These are phyloP conservation scores for Plasmopara muralis DNA, from an alignment of 352 stramenopile species.

Conservation along the genomic window DNA sequence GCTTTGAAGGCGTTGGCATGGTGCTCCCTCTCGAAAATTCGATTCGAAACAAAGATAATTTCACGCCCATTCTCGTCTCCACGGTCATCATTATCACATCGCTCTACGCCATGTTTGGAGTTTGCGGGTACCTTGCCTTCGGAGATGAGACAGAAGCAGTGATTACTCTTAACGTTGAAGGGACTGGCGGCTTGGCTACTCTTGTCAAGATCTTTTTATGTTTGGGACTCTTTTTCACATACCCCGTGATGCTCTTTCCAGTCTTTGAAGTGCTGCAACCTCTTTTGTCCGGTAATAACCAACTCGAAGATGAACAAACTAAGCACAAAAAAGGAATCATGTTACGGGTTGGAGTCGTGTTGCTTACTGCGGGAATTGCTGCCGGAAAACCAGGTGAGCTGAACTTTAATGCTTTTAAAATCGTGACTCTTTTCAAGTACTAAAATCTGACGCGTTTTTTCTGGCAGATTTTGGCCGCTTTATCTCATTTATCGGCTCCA, in stretches of 20 bases:
- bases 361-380: conserved; percentile 73
- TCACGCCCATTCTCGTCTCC: conserved; percentile 58
- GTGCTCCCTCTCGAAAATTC: conserved; percentile 85
- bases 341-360: conserved; percentile 56
- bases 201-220: conserved; percentile 86
- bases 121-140: conserved; percentile 84
- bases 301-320: conserved; percentile 6
- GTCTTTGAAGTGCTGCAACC: conserved; percentile 76
- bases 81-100: conserved; percentile 79
- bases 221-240: conserved; percentile 87
- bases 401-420: background rate
- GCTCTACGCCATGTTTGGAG: conserved; percentile 84
- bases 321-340: conserved; percentile 29
- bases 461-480: conserved; percentile 85
- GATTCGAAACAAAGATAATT: conserved; percentile 71
- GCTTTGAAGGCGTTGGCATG: conserved; percentile 87
- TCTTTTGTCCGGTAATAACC: conserved; percentile 24
- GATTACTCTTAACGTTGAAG: conserved; percentile 86
- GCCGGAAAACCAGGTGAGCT: conserved; percentile 59
- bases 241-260: conserved; percentile 91
- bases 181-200: conserved; percentile 42
- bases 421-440: background rate
- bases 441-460: background rate
- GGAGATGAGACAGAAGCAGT: conserved; percentile 73
- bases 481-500: conserved; percentile 87